phyloP scores from a whole-genome alignment of 441 rosid species.

The Pelargonium myrrhifolium region DNA sequence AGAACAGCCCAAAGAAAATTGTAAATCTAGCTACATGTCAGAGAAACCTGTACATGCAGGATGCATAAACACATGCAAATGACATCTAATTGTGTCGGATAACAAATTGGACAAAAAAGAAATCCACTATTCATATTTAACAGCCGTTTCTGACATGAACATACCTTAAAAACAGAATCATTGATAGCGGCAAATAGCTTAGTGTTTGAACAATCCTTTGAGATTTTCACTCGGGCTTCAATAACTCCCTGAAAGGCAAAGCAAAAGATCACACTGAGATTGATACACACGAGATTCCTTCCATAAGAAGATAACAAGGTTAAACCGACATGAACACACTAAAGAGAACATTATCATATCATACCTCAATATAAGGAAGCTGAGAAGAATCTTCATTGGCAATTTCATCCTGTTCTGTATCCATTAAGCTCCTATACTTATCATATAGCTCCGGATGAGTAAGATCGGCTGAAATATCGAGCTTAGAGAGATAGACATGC shows the following conservation, averaged over 20 bases:
- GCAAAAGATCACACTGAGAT: neutral
- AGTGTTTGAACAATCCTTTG: neutral
- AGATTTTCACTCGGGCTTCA: slow-evolving; percentile 4
- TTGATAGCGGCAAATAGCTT: neutral
- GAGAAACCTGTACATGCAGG: neutral
- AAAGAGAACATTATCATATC: slow-evolving; percentile 1
- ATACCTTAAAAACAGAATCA: slow-evolving; percentile 6
- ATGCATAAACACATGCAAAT: neutral
- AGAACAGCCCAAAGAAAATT: neutral
- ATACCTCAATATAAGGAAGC: slow-evolving; percentile 1
- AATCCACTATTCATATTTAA: neutral
- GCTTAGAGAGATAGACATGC: slow-evolving; percentile 6
- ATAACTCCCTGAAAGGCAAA: neutral
- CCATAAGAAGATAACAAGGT: neutral
- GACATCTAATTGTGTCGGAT: slow-evolving; percentile 1
- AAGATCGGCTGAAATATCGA: slow-evolving; percentile 6
- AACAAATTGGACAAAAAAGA: neutral
- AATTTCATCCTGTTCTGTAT: neutral
- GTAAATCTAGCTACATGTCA: neutral
- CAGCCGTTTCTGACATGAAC: neutral
- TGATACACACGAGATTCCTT: neutral
- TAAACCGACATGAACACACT: neutral
- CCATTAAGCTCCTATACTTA: slow-evolving; percentile 2
- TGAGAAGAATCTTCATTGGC: neutral
- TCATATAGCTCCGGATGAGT: slow-evolving; percentile 3